phyloP scores from a whole-genome alignment of 2,329 filamentous ascomycete species.

The Aspergillus sp. region DNA sequence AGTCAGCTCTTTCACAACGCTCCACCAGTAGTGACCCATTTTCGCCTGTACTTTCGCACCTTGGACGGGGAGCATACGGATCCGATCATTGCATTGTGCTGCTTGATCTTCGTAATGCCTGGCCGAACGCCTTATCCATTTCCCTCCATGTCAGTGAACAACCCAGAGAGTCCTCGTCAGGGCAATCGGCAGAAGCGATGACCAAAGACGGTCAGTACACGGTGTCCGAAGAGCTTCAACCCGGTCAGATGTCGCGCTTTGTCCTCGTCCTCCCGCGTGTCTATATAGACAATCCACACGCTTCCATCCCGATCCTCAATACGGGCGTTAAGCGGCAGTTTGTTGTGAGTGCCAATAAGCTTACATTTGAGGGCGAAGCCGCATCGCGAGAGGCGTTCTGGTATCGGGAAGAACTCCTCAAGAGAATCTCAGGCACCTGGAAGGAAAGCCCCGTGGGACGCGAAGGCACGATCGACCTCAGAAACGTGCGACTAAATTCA shows the following conservation, averaged over 20 bases:
- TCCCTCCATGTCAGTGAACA: slow-evolving; percentile 52
- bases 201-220: slow-evolving; percentile 23
- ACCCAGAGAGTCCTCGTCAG: slow-evolving; percentile 9
- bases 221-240: slow-evolving; percentile 51
- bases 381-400: slow-evolving; percentile 81
- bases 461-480: slow-evolving; percentile 70
- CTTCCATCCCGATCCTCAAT: slow-evolving; percentile 75
- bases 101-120: slow-evolving; percentile 83
- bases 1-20: slow-evolving; percentile 12
- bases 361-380: slow-evolving; percentile 76
- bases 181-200: slow-evolving; percentile 17
- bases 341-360: slow-evolving; percentile 77
- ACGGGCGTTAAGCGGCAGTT: slow-evolving; percentile 86
- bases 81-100: slow-evolving; percentile 74
- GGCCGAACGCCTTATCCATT: slow-evolving; percentile 76
- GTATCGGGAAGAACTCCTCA: slow-evolving; percentile 81
- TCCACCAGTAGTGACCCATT: slow-evolving; percentile 41
- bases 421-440: slow-evolving; percentile 71
- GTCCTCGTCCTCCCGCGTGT: slow-evolving; percentile 74
- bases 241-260: slow-evolving; percentile 67
- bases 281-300: slow-evolving; percentile 73
- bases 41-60: slow-evolving; percentile 45
- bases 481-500: slow-evolving; percentile 68
- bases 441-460: slow-evolving; percentile 58
- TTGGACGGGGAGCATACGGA: slow-evolving; percentile 42